phyloP scores from a whole-genome alignment of 23 red algal genomes.

The Gracilaria domingensis region DNA sequence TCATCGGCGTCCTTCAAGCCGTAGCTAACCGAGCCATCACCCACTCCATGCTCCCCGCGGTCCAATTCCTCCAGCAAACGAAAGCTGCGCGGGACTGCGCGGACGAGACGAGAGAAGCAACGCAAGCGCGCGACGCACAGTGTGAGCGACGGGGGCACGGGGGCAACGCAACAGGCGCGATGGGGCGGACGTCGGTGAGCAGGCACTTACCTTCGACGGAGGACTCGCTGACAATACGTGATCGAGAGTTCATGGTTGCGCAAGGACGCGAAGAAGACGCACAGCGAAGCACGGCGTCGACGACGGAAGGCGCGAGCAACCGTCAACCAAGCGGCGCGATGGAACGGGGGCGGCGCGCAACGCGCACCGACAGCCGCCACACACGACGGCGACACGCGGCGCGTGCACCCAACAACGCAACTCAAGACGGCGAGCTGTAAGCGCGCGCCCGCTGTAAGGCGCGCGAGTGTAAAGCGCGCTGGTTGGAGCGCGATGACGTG shows the following conservation, averaged over 20 bases:
- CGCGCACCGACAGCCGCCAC: not conserved
- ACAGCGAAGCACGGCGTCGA: too few species aligned
- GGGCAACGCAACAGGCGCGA: too few species aligned
- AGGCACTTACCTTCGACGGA: conserved; percentile 58
- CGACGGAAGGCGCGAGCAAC: too few species aligned
- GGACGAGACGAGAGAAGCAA: not conserved
- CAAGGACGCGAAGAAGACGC: not conserved
- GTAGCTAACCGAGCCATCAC: conserved; percentile 95
- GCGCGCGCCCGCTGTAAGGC: not conserved
- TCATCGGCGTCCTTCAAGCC: conserved; percentile 97
- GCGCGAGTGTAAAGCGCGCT: conserved; percentile 8
- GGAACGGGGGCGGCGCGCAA: not conserved
- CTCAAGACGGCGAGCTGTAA: not conserved
- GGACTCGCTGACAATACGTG: conserved; percentile 44
- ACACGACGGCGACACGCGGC: conserved; percentile 27
- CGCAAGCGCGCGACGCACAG: not conserved
- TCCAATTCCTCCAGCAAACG: conserved; percentile 97
- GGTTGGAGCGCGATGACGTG: conserved; percentile 1
- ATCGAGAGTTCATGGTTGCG: conserved; percentile 60
- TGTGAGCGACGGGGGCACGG: too few species aligned
- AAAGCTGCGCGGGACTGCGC: conserved; percentile 95
- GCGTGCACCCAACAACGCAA: not conserved
- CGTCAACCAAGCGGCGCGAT: not conserved
- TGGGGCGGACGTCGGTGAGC: not conserved
- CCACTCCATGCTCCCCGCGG: conserved; percentile 97